Evolutionary conservation across 768 basidiomycete species (phyloP).

Genomic region (Daedaleopsis nitida): DNA sequence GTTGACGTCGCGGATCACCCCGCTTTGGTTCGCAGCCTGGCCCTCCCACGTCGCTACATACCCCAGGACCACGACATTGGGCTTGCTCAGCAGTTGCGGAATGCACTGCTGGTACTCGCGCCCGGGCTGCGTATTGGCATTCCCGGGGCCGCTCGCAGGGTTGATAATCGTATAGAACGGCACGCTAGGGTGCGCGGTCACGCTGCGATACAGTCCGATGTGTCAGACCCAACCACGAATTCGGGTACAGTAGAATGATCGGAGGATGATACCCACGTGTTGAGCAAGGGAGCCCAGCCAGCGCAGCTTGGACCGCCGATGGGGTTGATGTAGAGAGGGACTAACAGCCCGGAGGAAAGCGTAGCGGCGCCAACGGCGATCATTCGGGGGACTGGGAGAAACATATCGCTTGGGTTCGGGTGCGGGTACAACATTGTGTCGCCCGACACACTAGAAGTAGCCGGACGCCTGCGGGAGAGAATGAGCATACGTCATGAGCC

Average conservation of each 20-base stretch:
- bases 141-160: constrained; percentile 35
- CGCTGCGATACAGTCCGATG: constrained; percentile 18
- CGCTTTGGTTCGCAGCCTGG: neutral
- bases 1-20: constrained; percentile 31
- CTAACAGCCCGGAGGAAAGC: constrained; percentile 10
- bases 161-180: constrained; percentile 36
- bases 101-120: constrained; percentile 35
- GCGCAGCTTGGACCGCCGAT: constrained; percentile 1
- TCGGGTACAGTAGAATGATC: neutral
- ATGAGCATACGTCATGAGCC: too few relatives aligned
- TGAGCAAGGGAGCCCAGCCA: constrained; percentile 6
- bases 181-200: constrained; percentile 29
- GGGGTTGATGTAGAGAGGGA: constrained; percentile 15
- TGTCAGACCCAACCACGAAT: too few relatives aligned
- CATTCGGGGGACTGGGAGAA: neutral
- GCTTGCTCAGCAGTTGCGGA: constrained; percentile 17
- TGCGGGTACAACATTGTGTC: neutral
- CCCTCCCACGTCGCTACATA: constrained; percentile 31
- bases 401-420: too few relatives aligned
- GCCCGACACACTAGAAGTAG: too few relatives aligned
- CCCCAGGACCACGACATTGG: constrained; percentile 35
- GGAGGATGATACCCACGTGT: neutral
- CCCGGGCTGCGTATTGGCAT: constrained; percentile 31
- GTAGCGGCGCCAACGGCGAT: constrained; percentile 5
- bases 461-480: too few relatives aligned